A percentile compares a stretch with the other conserved stretches of the same genome.
These are phyloP conservation scores for Aspergillus hancockii DNA, from an alignment of 495 filamentous ascomycete species.

Conservation along the genomic window DNA sequence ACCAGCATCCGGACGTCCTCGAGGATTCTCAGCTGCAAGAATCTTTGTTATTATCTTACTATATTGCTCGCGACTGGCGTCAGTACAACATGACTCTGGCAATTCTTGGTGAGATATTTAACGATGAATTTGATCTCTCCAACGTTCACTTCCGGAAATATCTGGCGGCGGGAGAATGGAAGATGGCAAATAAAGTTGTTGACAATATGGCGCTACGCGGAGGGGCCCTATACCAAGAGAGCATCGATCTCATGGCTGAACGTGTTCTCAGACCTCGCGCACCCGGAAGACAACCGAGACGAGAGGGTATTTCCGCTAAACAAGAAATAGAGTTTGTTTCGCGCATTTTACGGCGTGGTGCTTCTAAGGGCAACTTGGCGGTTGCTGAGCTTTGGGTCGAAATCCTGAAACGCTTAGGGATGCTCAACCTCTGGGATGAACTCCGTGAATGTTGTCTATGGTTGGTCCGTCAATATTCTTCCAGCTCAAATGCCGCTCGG, in stretches of 20 bases:
- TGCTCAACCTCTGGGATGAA: slow-evolving; percentile 36
- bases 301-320: slow-evolving; percentile 15
- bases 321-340: slow-evolving; percentile 39
- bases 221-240: slow-evolving; percentile 27
- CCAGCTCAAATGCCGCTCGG: slow-evolving; percentile 6
- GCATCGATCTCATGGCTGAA: slow-evolving; percentile 39
- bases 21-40: slow-evolving; percentile 64
- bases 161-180: slow-evolving; percentile 36
- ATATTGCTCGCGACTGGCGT: slow-evolving; percentile 48
- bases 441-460: slow-evolving; percentile 43
- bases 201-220: slow-evolving; percentile 38
- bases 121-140: slow-evolving; percentile 28
- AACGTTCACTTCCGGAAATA: slow-evolving; percentile 49
- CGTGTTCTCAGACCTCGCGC: slow-evolving; percentile 35
- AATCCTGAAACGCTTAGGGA: slow-evolving; percentile 43
- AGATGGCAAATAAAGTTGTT: slow-evolving; percentile 34
- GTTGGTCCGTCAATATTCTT: slow-evolving; percentile 43
- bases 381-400: slow-evolving; percentile 41
- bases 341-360: slow-evolving; percentile 36
- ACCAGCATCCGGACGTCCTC: slow-evolving; percentile 74
- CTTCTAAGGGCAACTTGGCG: slow-evolving; percentile 32
- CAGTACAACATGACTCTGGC: slow-evolving; percentile 56
- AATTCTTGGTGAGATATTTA: slow-evolving; percentile 41
- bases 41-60: slow-evolving; percentile 51
- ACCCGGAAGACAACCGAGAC: slow-evolving; percentile 26